Conservation (phyloP, 225 moss, liverwort and hornwort genomes). For the Thuidium tamariscinum region DNA sequence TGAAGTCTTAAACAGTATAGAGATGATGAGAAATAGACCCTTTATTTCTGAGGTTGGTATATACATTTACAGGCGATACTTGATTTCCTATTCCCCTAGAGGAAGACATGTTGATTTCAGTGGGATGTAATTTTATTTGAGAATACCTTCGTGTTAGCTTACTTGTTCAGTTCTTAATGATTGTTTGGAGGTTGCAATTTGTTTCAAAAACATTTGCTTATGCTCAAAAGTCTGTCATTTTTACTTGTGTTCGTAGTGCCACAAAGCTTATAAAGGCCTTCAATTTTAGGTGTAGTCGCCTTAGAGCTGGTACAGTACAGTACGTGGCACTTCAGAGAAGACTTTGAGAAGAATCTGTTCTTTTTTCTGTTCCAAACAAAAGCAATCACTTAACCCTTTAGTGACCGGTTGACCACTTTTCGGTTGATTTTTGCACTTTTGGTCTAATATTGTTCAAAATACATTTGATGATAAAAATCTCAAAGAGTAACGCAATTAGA, state of each 20-base stretch:
- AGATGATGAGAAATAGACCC: not conserved
- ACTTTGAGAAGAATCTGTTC: not conserved
- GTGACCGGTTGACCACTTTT: too few relatives aligned
- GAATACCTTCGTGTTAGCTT: not conserved
- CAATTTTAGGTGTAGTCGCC: not conserved
- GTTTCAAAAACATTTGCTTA: not conserved
- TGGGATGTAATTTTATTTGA: conserved; percentile 29
- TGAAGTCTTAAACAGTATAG: not conserved
- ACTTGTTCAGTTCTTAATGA: not conserved
- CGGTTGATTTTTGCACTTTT: too few relatives aligned
- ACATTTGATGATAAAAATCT: too few relatives aligned
- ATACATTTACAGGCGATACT: conserved; percentile 16
- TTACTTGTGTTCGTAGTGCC: not conserved
- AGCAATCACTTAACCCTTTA: too few relatives aligned
- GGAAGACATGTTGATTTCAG: not conserved
- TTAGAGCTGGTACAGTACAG: not conserved
- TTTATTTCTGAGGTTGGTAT: conserved; percentile 18
- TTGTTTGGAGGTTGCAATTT: not conserved
- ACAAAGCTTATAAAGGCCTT: not conserved
- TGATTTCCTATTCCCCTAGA: conserved; percentile 4
- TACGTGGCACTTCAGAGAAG: too few relatives aligned
- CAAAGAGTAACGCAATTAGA: too few relatives aligned
- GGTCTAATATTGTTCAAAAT: too few relatives aligned
- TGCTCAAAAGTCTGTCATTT: not conserved
- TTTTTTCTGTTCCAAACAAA: not conserved